Conservation (phyloP, 192 early-diverging fungal genomes). For the Obelidium mucronatum region DNA sequence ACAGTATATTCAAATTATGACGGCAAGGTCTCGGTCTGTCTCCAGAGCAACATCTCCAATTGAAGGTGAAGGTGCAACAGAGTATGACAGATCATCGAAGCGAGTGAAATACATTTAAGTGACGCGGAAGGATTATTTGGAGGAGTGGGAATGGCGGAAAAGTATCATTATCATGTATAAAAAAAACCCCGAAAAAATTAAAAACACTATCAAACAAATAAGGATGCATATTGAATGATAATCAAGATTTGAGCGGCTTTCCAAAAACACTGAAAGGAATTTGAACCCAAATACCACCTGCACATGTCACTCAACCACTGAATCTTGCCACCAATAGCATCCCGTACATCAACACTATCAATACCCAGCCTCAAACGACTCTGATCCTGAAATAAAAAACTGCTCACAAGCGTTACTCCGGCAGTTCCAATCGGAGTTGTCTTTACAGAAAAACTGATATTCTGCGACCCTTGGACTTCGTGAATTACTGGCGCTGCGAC, state of each 20-base stretch:
- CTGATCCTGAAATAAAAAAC: slow-evolving; percentile 5
- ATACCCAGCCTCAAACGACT: neutral
- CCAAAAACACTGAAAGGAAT: slow-evolving; percentile 6
- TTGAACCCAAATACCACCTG: neutral
- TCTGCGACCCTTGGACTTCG: neutral
- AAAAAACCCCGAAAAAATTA: neutral
- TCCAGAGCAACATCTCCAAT: neutral
- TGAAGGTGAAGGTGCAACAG: neutral
- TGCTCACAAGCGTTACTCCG: neutral
- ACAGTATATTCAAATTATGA: neutral
- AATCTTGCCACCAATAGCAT: neutral
- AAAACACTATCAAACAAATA: neutral
- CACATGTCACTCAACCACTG: slow-evolving; percentile 14
- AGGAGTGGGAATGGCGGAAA: too few species aligned
- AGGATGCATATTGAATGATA: neutral
- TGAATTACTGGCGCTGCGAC: neutral
- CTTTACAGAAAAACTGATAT: neutral
- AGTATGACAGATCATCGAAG: neutral
- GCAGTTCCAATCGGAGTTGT: neutral
- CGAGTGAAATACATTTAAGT: neutral
- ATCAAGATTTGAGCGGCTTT: too few species aligned
- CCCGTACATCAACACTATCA: slow-evolving; percentile 7
- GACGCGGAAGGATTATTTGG: too few species aligned
- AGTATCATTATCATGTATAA: too few species aligned
- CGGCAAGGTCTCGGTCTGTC: neutral